Percentiles rank a stretch among this genome's conserved stretches.
Evolutionary conservation across 768 basidiomycete genomes (phyloP).

Genomic region (Auriscalpium microsporum): DNA sequence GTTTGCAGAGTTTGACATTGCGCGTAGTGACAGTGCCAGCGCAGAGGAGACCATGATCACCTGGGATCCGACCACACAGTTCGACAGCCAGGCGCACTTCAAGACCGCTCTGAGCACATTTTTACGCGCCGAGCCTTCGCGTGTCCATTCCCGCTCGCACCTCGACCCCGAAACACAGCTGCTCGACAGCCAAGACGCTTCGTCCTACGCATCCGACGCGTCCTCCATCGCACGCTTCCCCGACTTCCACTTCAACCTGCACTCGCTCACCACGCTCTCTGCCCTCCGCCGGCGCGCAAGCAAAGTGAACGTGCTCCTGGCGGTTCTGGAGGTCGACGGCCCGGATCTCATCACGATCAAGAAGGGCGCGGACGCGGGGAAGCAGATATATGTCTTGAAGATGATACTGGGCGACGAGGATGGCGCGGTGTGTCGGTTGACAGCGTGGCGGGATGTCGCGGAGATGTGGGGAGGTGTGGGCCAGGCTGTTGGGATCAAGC

Average conservation of each 20-base stretch:
- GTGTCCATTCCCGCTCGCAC: not conserved
- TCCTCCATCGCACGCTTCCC: constrained; percentile 72
- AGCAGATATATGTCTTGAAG: constrained; percentile 57
- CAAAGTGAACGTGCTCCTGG: constrained; percentile 53
- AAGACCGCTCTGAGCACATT: constrained; percentile 9
- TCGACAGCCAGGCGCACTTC: not conserved
- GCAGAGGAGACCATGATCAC: constrained; percentile 8
- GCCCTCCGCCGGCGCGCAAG: constrained; percentile 22
- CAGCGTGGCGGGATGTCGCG: constrained; percentile 73
- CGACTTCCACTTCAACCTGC: constrained; percentile 62
- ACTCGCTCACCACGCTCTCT: constrained; percentile 46
- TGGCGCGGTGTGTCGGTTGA: constrained; percentile 59
- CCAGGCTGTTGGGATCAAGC: constrained; percentile 37
- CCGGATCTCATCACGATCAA: constrained; percentile 62
- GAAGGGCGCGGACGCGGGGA: constrained; percentile 62
- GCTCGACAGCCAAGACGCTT: constrained; percentile 28
- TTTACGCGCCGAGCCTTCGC: constrained; percentile 12
- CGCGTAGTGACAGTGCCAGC: too few relatives aligned
- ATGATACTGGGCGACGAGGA: constrained; percentile 69
- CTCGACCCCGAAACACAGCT: constrained; percentile 8
- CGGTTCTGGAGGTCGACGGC: constrained; percentile 68
- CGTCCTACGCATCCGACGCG: constrained; percentile 49
- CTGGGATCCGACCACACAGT: constrained; percentile 4
- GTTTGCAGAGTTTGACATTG: not conserved
- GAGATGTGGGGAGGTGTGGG: constrained; percentile 58